phyloP scores from a whole-genome alignment of 176 grass and related monocot species.

The Rhynchospora breviuscula region DNA sequence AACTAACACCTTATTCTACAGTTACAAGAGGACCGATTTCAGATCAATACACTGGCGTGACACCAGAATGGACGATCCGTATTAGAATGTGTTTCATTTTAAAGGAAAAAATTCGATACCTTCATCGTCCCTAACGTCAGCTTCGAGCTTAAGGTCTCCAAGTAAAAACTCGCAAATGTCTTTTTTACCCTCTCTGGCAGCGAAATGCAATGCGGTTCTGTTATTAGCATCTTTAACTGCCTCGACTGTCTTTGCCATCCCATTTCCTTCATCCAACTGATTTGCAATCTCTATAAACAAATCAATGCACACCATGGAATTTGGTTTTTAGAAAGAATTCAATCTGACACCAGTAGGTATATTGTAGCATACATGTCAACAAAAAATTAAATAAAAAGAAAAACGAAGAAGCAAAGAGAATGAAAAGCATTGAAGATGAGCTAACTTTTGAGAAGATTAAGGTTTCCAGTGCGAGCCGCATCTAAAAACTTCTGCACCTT shows the following conservation, averaged over 20 bases:
- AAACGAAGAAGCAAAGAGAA: background rate
- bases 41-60: background rate
- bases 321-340: background rate
- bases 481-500: slow-evolving; percentile 88
- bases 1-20: background rate
- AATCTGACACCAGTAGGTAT: background rate
- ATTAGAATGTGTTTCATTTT: background rate
- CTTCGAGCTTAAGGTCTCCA: slow-evolving; percentile 62
- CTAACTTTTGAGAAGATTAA: slow-evolving; percentile 58
- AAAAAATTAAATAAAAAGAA: background rate
- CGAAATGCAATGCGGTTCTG: slow-evolving; percentile 84
- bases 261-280: slow-evolving; percentile 75
- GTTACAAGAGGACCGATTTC: background rate
- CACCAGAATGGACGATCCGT: background rate
- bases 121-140: slow-evolving; percentile 73
- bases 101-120: slow-evolving; percentile 26
- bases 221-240: slow-evolving; percentile 72
- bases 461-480: slow-evolving; percentile 62
- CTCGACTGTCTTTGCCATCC: slow-evolving; percentile 43
- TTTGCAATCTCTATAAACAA: slow-evolving; percentile 37
- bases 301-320: background rate
- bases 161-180: slow-evolving; percentile 70
- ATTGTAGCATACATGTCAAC: background rate
- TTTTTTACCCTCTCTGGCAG: slow-evolving; percentile 56
- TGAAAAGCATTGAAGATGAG: background rate